Conservation (phyloP, 1,139 yeast genomes). For the Diutina scorzettiae region DNA sequence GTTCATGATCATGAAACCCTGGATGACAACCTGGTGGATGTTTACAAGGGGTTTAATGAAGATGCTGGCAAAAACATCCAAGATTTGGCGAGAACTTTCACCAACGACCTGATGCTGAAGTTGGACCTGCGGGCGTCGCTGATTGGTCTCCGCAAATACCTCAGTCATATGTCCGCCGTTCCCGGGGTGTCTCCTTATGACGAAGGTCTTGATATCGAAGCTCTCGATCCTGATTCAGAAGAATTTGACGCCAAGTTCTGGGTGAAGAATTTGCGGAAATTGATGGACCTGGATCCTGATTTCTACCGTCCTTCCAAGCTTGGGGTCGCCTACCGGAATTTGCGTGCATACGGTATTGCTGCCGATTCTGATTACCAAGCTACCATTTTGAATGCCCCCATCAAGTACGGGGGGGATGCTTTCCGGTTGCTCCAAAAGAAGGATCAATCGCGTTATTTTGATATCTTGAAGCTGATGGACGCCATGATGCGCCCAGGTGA, state of each 20-base stretch:
- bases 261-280: constrained; percentile 57
- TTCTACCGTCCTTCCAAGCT: constrained; percentile 50
- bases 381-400: constrained; percentile 45
- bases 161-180: constrained; percentile 40
- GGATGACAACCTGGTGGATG: constrained; percentile 8
- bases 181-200: constrained; percentile 34
- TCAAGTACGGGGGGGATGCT: not conserved
- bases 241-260: constrained; percentile 55
- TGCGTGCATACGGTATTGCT: constrained; percentile 67
- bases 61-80: constrained; percentile 20
- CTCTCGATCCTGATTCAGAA: constrained; percentile 28
- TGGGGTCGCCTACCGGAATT: constrained; percentile 57
- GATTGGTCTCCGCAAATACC: constrained; percentile 18
- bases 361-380: constrained; percentile 72
- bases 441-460: constrained; percentile 10
- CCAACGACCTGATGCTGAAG: constrained; percentile 12
- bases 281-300: constrained; percentile 47
- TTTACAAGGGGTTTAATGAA: constrained; percentile 29
- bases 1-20: not conserved
- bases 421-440: not conserved
- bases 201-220: constrained; percentile 10
- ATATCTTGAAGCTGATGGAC: constrained; percentile 25
- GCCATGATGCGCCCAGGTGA: constrained; percentile 21
- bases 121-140: constrained; percentile 1
- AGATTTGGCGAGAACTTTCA: constrained; percentile 50